Base-by-base conservation (phyloP, 2,329 filamentous ascomycete species). In the Hirsutella thompsonii region DNA sequence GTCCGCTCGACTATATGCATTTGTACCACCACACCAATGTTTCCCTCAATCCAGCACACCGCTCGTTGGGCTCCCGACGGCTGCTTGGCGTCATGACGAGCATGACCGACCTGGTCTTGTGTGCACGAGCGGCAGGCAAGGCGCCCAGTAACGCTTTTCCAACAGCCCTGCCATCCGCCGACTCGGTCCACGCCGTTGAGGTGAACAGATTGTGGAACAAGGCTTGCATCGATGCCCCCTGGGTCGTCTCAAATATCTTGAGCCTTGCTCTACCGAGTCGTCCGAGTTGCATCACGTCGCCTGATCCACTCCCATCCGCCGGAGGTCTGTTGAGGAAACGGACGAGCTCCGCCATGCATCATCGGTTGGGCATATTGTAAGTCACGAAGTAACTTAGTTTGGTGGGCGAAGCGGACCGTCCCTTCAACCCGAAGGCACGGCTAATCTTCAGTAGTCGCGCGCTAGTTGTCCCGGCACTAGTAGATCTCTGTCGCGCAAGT, bases 51-150 rank as follows among this genome's bases (percentile, higher is more conserved):
- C 30, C 39, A 19, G 26, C 29, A 41, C 39, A 41, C 39, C 39
- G 39, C 39, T 41, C 39, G 33, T 36, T 37, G 33, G 39, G 20
- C 13, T 23, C 35, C 16, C 32, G 32, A 33, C 8, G 14, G 32
- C n/a, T 33, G 4, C 32, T n/a, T n/a, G 19, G 35, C 23, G 23
- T 26, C 8, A 18, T 33, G 32, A 18, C n/a, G 14, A 33, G 16
- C 14, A 14, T 16, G 16, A 18, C 8, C 32, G 3, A 18, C n/a
- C 14, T 16, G 14, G 16, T n/a, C 32, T 33, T 6, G 14, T 8
- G 14, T 14, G 6, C 14, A 8, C 32, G 16, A 33, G 32, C 32
- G 6, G 32, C 32, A 35, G 16, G n/a, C 13, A 35, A 35, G 13
- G n/a, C 32, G 32, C 30, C 10, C 30, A 33, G 30, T 26, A 33